These are phyloP conservation scores for Alternaria consortialis DNA, from an alignment of 2,329 filamentous ascomycete species.

Conservation along the genomic window DNA sequence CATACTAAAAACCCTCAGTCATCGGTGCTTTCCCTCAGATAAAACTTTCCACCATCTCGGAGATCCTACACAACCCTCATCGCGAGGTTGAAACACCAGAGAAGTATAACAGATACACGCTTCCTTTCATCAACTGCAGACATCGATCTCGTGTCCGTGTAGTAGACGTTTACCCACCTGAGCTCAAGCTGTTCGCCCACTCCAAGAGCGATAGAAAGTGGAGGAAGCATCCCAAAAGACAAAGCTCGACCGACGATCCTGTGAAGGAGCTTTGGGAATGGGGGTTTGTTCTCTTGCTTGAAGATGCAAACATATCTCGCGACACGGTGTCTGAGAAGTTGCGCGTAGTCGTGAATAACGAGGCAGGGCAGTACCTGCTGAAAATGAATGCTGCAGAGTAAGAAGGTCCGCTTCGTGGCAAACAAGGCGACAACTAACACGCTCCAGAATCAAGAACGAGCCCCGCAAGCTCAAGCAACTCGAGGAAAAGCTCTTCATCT, in stretches of 20 bases:
- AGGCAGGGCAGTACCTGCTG: constrained; percentile 65
- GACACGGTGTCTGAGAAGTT: constrained; percentile 53
- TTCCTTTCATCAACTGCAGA: constrained; percentile 79
- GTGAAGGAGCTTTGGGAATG: constrained; percentile 74
- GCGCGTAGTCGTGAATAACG: constrained; percentile 71
- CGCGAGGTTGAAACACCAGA: constrained; percentile 47
- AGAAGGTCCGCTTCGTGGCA: constrained; percentile 28
- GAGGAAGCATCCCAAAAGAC: constrained; percentile 52
- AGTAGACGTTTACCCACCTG: constrained; percentile 78
- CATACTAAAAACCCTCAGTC: constrained; percentile 52
- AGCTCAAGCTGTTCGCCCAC: constrained; percentile 74
- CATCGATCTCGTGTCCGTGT: constrained; percentile 78
- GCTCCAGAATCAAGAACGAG: constrained; percentile 65
- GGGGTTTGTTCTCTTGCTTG: constrained; percentile 81
- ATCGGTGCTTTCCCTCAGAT: constrained; percentile 55
- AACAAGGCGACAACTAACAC: constrained; percentile 14
- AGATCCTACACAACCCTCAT: constrained; percentile 60
- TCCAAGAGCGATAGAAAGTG: constrained; percentile 51
- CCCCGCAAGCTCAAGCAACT: constrained; percentile 61
- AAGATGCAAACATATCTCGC: constrained; percentile 65
- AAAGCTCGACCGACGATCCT: constrained; percentile 43
- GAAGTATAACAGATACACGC: constrained; percentile 52
- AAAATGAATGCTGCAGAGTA: constrained; percentile 64
- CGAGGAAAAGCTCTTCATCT: constrained; percentile 74
- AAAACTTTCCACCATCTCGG: constrained; percentile 42